These are phyloP conservation scores for Moringa oleifera DNA, from an alignment of 345 rosid species.

Conservation along the genomic window DNA sequence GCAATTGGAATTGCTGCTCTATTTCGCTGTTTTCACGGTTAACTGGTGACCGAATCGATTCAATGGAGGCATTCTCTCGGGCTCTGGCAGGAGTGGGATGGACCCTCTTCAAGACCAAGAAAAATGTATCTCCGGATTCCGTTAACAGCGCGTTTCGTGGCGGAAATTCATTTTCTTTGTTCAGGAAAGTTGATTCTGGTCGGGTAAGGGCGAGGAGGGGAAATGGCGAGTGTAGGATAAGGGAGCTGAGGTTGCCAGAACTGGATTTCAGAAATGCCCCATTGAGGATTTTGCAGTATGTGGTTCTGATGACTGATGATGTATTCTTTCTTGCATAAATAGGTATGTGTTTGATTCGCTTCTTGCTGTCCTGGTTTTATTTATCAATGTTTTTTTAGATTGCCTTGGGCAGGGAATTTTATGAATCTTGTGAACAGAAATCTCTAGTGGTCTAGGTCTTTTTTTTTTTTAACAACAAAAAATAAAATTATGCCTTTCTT, in stretches of 20 bases:
- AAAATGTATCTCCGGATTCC: conserved; percentile 23
- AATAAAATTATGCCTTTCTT: too few relatives aligned
- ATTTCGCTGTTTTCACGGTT: conserved; percentile 50
- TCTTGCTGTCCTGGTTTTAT: neutral
- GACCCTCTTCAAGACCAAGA: conserved; percentile 59
- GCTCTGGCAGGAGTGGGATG: conserved; percentile 60
- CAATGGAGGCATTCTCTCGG: conserved; percentile 58
- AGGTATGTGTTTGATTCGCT: neutral
- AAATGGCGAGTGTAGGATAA: conserved; percentile 40
- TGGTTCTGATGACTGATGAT: conserved; percentile 47
- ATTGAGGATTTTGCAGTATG: conserved; percentile 63
- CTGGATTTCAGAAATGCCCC: conserved; percentile 69
- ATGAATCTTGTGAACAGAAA: conserved; percentile 15
- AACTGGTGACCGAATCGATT: conserved; percentile 36
- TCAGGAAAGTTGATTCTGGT: conserved; percentile 60
- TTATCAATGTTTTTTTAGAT: too few relatives aligned
- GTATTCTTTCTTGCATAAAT: conserved; percentile 52
- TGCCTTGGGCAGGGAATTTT: neutral
- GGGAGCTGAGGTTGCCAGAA: conserved; percentile 63
- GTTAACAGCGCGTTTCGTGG: neutral
- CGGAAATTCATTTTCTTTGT: conserved; percentile 35
- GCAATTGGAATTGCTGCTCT: conserved; percentile 73
- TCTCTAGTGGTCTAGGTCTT: neutral
- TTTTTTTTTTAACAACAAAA: too few relatives aligned
- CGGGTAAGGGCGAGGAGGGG: conserved; percentile 29